These are phyloP conservation scores for Boletellus ananas DNA, from an alignment of 768 basidiomycete genomes.

Conservation along the genomic window DNA sequence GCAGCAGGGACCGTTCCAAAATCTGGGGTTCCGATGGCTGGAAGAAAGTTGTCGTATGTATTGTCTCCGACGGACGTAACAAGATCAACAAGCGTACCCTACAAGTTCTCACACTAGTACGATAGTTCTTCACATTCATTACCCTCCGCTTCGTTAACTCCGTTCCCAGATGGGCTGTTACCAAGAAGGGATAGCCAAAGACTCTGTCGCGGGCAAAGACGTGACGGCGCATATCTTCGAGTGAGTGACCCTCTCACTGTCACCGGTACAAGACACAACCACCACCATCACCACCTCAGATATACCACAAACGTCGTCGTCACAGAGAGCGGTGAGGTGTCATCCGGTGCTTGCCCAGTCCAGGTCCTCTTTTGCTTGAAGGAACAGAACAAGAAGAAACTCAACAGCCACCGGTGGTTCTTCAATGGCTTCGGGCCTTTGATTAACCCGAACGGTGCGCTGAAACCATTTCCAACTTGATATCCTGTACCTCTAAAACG, in stretches of 20 bases:
- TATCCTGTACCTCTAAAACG: neutral
- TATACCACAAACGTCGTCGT: constrained; percentile 80
- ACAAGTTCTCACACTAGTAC: constrained; percentile 78
- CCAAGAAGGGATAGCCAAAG: constrained; percentile 88
- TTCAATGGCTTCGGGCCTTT: constrained; percentile 94
- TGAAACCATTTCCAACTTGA: neutral
- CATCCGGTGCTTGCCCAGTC: constrained; percentile 69
- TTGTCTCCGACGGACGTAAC: constrained; percentile 81
- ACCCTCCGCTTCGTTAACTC: neutral
- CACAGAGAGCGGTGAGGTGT: constrained; percentile 76
- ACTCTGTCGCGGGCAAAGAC: constrained; percentile 83
- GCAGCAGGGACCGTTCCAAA: constrained; percentile 64
- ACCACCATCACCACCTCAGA: constrained; percentile 31
- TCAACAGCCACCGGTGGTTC: constrained; percentile 96
- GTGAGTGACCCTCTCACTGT: constrained; percentile 36
- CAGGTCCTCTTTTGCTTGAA: constrained; percentile 91
- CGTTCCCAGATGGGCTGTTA: constrained; percentile 70
- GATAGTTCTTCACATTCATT: constrained; percentile 18
- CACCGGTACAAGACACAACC: neutral
- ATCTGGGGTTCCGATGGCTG: constrained; percentile 87
- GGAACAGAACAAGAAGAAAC: constrained; percentile 96
- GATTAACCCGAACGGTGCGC: constrained; percentile 73
- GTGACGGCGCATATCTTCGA: constrained; percentile 94
- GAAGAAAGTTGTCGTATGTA: constrained; percentile 87
- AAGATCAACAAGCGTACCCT: constrained; percentile 90